Conservation (phyloP, 305 asterid species). For the Striga hermonthica region DNA sequence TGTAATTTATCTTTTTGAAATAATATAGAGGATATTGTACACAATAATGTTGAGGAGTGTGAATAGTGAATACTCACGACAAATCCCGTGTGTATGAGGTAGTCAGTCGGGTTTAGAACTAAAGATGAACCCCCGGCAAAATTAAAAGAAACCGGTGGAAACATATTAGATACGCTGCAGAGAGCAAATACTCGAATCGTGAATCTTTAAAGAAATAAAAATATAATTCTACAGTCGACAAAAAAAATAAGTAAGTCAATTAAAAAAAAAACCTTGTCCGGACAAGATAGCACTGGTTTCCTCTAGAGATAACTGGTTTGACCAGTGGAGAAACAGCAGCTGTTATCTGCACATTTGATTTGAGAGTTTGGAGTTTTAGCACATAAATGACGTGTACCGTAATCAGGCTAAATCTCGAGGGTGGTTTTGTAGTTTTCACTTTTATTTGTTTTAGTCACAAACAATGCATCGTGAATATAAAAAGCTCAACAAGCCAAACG, state of each 20-base stretch:
- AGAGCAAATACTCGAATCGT: constrained; percentile 23
- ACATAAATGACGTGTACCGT: not conserved
- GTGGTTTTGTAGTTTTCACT: not conserved
- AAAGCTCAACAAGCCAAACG: constrained; percentile 13
- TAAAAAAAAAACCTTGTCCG: constrained; percentile 46
- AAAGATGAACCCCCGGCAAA: constrained; percentile 78
- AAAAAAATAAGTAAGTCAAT: not conserved
- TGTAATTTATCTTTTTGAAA: constrained; percentile 1
- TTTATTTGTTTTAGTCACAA: not conserved
- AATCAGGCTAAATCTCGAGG: not conserved
- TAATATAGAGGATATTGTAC: no score
- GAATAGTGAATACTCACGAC: constrained; percentile 49
- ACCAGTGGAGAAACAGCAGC: constrained; percentile 59
- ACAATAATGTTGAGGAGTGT: constrained; percentile 11
- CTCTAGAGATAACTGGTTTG: constrained; percentile 47
- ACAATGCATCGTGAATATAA: constrained; percentile 8
- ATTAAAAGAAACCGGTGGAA: constrained; percentile 73
- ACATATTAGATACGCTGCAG: constrained; percentile 60
- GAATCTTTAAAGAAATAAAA: not conserved
- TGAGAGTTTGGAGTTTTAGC: constrained; percentile 1
- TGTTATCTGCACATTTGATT: constrained; percentile 51
- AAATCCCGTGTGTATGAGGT: constrained; percentile 65
- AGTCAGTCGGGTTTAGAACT: constrained; percentile 70
- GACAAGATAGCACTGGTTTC: constrained; percentile 67
- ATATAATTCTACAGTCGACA: no score